Percentiles rank a stretch among this genome's conserved stretches.
Evolutionary conservation across 768 basidiomycete genomes (phyloP).

Genomic region (Baorangia bicolor): DNA sequence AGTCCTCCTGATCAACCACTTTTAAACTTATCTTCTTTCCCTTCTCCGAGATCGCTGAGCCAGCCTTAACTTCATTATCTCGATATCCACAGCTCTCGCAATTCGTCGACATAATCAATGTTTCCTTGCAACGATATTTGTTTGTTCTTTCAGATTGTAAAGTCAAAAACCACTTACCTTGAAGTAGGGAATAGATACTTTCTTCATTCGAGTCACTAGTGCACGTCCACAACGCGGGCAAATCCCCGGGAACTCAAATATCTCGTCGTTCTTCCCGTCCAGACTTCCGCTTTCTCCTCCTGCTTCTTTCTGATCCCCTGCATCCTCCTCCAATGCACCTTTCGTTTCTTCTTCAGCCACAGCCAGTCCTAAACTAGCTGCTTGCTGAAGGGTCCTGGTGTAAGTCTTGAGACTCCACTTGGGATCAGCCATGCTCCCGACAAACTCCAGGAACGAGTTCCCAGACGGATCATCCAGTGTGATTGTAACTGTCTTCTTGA

Average conservation of each 20-base stretch:
- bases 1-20: slow-evolving; percentile 90
- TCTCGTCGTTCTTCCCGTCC: slow-evolving; percentile 70
- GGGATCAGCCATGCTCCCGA: slow-evolving; percentile 83
- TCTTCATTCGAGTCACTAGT: slow-evolving; percentile 91
- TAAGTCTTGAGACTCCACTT: slow-evolving; percentile 91
- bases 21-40: slow-evolving; percentile 87
- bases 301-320: background rate
- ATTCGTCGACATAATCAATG: slow-evolving; percentile 97
- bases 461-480: slow-evolving; percentile 91
- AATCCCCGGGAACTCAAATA: slow-evolving; percentile 81
- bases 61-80: slow-evolving; percentile 97
- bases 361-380: slow-evolving; percentile 73
- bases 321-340: background rate
- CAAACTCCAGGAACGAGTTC: slow-evolving; percentile 94
- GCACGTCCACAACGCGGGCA: slow-evolving; percentile 88
- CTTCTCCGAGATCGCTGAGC: slow-evolving; percentile 80
- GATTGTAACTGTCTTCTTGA: slow-evolving; percentile 75
- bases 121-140: slow-evolving; percentile 55
- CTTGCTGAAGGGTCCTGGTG: slow-evolving; percentile 75
- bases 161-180: slow-evolving; percentile 50
- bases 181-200: slow-evolving; percentile 95
- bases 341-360: slow-evolving; percentile 42
- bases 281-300: slow-evolving; percentile 17
- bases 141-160: background rate
- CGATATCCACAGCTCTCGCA: slow-evolving; percentile 94